phyloP scores from a whole-genome alignment of 306 rosid genomes.

The Cucumis hystrix region DNA sequence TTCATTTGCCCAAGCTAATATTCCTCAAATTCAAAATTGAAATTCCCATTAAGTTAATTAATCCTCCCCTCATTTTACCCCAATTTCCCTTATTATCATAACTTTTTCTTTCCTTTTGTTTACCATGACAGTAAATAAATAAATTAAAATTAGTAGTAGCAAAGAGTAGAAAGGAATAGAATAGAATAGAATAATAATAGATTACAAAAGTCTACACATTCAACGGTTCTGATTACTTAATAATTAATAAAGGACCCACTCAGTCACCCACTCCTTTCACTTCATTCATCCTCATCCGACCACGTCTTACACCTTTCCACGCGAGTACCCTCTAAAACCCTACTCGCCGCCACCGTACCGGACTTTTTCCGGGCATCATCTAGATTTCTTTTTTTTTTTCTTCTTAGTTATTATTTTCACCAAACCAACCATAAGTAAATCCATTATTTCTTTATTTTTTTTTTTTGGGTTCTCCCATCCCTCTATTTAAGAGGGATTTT shows the following conservation, averaged over 20 bases:
- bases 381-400: background rate
- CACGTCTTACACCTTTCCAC: background rate
- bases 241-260: background rate
- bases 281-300: background rate
- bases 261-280: background rate
- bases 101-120: no score
- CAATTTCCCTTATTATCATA: background rate
- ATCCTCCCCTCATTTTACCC: background rate
- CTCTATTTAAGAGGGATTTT: background rate
- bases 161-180: background rate
- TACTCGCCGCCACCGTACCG: background rate
- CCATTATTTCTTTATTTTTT: background rate
- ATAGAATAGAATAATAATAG: background rate
- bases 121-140: no score
- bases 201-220: slow-evolving; percentile 6
- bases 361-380: background rate
- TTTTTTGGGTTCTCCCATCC: background rate
- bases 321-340: background rate
- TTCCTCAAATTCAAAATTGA: background rate
- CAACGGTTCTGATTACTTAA: slow-evolving; percentile 6
- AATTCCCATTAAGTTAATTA: background rate
- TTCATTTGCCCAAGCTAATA: background rate
- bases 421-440: background rate
- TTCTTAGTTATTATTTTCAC: background rate
- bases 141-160: no score